Base-by-base conservation (phyloP, 1,284 basidiomycete species). In the Puccinia polysora region DNA sequence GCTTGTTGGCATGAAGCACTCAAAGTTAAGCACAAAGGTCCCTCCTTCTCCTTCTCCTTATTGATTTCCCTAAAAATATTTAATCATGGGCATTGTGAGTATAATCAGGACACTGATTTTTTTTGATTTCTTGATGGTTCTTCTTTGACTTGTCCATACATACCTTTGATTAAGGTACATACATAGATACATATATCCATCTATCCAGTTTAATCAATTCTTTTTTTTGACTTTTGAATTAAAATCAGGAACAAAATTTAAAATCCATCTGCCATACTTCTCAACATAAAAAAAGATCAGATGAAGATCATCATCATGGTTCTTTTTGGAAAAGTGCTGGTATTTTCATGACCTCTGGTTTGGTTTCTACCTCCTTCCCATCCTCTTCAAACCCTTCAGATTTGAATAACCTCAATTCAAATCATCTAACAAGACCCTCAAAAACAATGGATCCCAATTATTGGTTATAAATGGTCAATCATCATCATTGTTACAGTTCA, bases 401-500 rank as follows among this genome's bases (percentile, higher is more conserved):
- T 38, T 18, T 23, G 25, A 32, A 32, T 18, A 5, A 18, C 53
- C 71, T 45, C 70, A 25, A 40, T 10, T 45, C 40, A 55, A n/a
- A 65, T 69, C 20, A 71, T 75, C 34, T n/a, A n/a, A n/a, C 73
- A 74, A 49, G 49, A 49, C 12, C 36, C 8, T 65, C 34, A 18
- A 76, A 78, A 65, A 49, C 65, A 28, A 77, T 78, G 75, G 74
- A 76, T 56, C 38, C 34, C 18, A 72, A 71, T 59, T 76, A 75
- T 47, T 75, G 74, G 73, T 79, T 87, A 12, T 86, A 88, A 76
- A 82, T 88, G 74, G 83, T 88, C 49, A 87, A 89, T 76, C 84
- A 84, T n/a, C 87, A 88, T 77, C 86, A 87, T 77, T 82, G 86
- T 43, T 88, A 88, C 82, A 87, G 85, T 4, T 84, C 85, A 32